Percentiles rank a stretch among this genome's conserved stretches.
Conservation (phyloP, 768 basidiomycete species). For the Pleurotus cornucopiae region DNA sequence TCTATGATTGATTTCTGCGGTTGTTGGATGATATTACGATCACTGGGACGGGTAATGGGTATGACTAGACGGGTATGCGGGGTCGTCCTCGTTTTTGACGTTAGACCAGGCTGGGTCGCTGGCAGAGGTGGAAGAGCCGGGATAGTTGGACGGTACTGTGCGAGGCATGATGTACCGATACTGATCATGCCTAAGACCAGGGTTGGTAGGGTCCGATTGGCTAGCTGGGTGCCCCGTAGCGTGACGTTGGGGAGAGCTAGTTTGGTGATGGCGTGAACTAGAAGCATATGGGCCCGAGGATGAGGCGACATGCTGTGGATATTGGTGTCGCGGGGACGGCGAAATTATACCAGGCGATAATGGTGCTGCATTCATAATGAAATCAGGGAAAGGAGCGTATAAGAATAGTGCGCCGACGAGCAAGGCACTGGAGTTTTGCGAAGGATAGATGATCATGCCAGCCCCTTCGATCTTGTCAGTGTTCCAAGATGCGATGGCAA, state of each 20-base stretch:
- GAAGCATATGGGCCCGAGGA: constrained; percentile 24
- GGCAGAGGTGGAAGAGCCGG: neutral
- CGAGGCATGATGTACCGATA: constrained; percentile 32
- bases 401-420: constrained; percentile 51
- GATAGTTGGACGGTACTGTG: constrained; percentile 10
- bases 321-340: neutral
- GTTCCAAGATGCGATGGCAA: constrained; percentile 50
- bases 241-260: constrained; percentile 23
- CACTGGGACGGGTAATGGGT: neutral
- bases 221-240: constrained; percentile 29
- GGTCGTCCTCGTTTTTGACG: constrained; percentile 27
- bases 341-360: constrained; percentile 9
- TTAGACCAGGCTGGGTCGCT: constrained; percentile 14
- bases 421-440: constrained; percentile 45
- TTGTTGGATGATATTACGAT: neutral
- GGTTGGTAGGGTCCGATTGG: constrained; percentile 26
- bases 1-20: neutral
- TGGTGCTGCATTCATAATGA: constrained; percentile 28
- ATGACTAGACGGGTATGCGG: neutral
- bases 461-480: constrained; percentile 39
- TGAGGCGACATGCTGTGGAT: constrained; percentile 15
- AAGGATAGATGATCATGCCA: constrained; percentile 51
- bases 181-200: constrained; percentile 26
- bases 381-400: constrained; percentile 41
- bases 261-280: constrained; percentile 22